Percentiles rank a stretch among this genome's conserved stretches.
phyloP scores from a whole-genome alignment of 164 flowering plant species.

The Kalanchoe fedtschenkoi region DNA sequence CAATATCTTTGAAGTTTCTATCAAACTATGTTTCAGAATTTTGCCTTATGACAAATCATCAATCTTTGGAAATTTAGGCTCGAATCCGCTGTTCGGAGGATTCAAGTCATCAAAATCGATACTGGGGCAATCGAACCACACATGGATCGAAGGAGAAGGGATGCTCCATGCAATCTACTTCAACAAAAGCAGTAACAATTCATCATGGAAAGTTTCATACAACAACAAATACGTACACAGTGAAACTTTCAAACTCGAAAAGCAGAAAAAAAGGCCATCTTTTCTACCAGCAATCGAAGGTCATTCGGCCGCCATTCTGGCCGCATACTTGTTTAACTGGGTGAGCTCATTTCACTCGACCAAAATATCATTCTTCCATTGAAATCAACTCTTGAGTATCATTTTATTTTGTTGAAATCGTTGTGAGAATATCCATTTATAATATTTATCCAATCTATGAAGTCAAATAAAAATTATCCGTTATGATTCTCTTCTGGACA shows the following conservation, averaged over 20 bases:
- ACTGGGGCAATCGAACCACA: constrained; percentile 43
- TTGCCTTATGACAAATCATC: too few species aligned
- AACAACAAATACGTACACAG: constrained; percentile 42
- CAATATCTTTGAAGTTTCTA: neutral
- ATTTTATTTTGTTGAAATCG: neutral
- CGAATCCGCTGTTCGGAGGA: constrained; percentile 59
- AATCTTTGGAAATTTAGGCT: too few species aligned
- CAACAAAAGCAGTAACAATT: constrained; percentile 15
- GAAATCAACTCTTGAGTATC: neutral
- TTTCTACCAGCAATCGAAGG: constrained; percentile 46
- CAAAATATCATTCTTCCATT: neutral
- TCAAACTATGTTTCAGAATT: too few species aligned
- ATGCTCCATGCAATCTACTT: constrained; percentile 61
- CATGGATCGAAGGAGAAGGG: constrained; percentile 70
- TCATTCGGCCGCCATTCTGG: constrained; percentile 31
- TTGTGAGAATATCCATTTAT: too few species aligned
- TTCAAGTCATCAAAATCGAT: constrained; percentile 31
- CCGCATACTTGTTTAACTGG: constrained; percentile 33
- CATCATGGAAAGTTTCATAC: constrained; percentile 32
- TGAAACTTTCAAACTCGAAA: constrained; percentile 38
- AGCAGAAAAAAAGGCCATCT: constrained; percentile 26
- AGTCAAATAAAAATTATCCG: too few species aligned
- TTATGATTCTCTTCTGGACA: too few species aligned
- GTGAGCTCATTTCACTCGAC: constrained; percentile 11
- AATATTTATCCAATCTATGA: too few species aligned